Evolutionary conservation across 2,329 filamentous ascomycete genomes (phyloP).

Genomic region (Dendryphion nanum): DNA sequence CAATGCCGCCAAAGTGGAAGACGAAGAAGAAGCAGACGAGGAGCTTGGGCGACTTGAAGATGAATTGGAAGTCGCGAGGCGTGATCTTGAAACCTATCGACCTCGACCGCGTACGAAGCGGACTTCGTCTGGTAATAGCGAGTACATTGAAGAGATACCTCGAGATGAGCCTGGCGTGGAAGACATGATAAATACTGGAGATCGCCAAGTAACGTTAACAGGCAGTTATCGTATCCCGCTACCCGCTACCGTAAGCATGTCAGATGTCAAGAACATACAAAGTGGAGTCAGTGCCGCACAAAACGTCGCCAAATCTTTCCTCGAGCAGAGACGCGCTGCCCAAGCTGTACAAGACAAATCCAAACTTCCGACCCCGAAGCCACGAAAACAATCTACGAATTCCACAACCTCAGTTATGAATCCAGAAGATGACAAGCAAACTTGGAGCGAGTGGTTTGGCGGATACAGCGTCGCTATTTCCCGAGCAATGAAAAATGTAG

Average conservation of each 20-base stretch:
- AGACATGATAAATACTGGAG: slow-evolving; percentile 4
- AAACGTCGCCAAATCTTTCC: slow-evolving; percentile 30
- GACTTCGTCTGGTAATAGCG: slow-evolving; percentile 9
- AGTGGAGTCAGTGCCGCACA: slow-evolving; percentile 34
- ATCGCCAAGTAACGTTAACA: slow-evolving; percentile 32
- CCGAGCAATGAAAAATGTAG: slow-evolving; percentile 35
- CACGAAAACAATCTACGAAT: background rate
- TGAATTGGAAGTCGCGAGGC: slow-evolving; percentile 32
- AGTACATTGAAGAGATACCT: slow-evolving; percentile 30
- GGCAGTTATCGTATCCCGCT: slow-evolving; percentile 39
- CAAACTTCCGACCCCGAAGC: background rate
- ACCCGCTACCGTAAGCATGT: slow-evolving; percentile 27
- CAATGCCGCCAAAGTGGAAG: slow-evolving; percentile 5
- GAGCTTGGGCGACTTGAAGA: slow-evolving; percentile 30
- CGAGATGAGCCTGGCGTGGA: slow-evolving; percentile 7
- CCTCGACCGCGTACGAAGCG: slow-evolving; percentile 10
- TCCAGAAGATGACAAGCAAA: slow-evolving; percentile 21
- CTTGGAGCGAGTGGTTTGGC: slow-evolving; percentile 39
- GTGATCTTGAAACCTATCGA: slow-evolving; percentile 26
- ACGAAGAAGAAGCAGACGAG: slow-evolving; percentile 30
- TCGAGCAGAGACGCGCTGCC: slow-evolving; percentile 25
- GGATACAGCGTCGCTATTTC: slow-evolving; percentile 38
- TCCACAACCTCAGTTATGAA: slow-evolving; percentile 14
- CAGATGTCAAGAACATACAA: slow-evolving; percentile 35
- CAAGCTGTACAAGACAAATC: slow-evolving; percentile 11